Evolutionary conservation across 2,329 filamentous ascomycete species (phyloP).

Genomic region (Aphanoascus verrucosus): DNA sequence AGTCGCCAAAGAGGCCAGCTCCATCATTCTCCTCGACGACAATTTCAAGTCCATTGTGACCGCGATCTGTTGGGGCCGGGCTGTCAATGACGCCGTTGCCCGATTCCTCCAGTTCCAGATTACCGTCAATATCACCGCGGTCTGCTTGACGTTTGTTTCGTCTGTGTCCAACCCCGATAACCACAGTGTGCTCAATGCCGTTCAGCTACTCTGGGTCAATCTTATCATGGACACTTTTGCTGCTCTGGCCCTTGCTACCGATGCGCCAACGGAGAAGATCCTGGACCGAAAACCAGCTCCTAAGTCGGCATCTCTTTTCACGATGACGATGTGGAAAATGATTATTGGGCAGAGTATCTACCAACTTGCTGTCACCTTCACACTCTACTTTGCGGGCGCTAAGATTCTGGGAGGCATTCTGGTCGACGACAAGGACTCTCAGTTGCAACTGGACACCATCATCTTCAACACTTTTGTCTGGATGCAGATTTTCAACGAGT

Average conservation of each 20-base stretch:
- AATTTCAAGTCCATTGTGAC: slow-evolving; percentile 57
- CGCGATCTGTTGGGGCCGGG: slow-evolving; percentile 57
- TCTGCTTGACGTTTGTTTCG: slow-evolving; percentile 76
- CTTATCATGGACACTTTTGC: slow-evolving; percentile 96
- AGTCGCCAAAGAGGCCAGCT: slow-evolving; percentile 58
- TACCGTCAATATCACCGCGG: slow-evolving; percentile 84
- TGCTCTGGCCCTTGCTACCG: slow-evolving; percentile 76
- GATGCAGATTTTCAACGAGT: slow-evolving; percentile 99
- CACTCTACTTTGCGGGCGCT: slow-evolving; percentile 66
- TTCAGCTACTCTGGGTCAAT: slow-evolving; percentile 92
- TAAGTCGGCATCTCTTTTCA: slow-evolving; percentile 67
- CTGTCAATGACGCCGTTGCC: slow-evolving; percentile 57
- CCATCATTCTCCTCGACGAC: slow-evolving; percentile 57
- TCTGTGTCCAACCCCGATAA: slow-evolving; percentile 62
- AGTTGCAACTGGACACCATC: slow-evolving; percentile 57
- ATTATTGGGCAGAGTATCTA: slow-evolving; percentile 87
- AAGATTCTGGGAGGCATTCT: slow-evolving; percentile 50
- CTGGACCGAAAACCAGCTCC: slow-evolving; percentile 68
- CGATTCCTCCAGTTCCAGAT: slow-evolving; percentile 57
- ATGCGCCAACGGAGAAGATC: slow-evolving; percentile 73
- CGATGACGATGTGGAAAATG: slow-evolving; percentile 98
- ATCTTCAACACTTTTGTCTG: slow-evolving; percentile 98
- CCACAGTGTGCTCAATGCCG: slow-evolving; percentile 68
- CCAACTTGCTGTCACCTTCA: slow-evolving; percentile 67
- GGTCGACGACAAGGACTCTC: slow-evolving; percentile 33